A percentile compares a stretch with the other conserved stretches of the same genome.
phyloP scores from a whole-genome alignment of 108 stramenopile genomes.

The Phaeodactylum tricornutum region DNA sequence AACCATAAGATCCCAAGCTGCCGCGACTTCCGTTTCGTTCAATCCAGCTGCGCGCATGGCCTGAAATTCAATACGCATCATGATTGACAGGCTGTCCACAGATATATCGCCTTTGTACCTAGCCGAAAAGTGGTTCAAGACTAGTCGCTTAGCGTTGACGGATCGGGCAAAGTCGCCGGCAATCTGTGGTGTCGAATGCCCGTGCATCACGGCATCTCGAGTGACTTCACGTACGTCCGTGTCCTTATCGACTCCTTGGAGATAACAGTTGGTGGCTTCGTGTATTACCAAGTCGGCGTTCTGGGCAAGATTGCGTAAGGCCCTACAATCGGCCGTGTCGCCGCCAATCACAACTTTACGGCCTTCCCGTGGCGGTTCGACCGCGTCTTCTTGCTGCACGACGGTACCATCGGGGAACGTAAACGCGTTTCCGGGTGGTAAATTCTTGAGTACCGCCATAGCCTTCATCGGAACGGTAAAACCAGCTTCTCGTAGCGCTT shows the following conservation, averaged over 20 bases:
- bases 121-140: slow-evolving; percentile 78
- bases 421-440: slow-evolving; percentile 56
- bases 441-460: slow-evolving; percentile 74
- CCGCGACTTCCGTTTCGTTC: slow-evolving; percentile 44
- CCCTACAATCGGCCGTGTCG: slow-evolving; percentile 71
- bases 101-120: slow-evolving; percentile 75
- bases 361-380: slow-evolving; percentile 67
- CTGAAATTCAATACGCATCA: slow-evolving; percentile 73
- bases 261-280: slow-evolving; percentile 83
- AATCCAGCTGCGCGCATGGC: slow-evolving; percentile 66
- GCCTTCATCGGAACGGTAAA: slow-evolving; percentile 77
- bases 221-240: slow-evolving; percentile 39
- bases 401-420: slow-evolving; percentile 91
- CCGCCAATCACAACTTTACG: slow-evolving; percentile 91
- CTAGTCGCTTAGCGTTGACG: slow-evolving; percentile 60
- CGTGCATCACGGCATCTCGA: slow-evolving; percentile 65
- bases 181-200: slow-evolving; percentile 79
- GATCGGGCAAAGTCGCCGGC: slow-evolving; percentile 65
- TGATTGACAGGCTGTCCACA: slow-evolving; percentile 64
- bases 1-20: slow-evolving; percentile 84
- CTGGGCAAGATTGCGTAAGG: slow-evolving; percentile 34
- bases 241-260: slow-evolving; percentile 59
- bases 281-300: slow-evolving; percentile 81
- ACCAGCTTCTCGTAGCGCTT: slow-evolving; percentile 53
- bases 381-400: slow-evolving; percentile 67